A percentile compares a stretch with the other conserved stretches of the same genome.
Conservation (phyloP, 257 asterid species). For the Solanum lycopersicoides region DNA sequence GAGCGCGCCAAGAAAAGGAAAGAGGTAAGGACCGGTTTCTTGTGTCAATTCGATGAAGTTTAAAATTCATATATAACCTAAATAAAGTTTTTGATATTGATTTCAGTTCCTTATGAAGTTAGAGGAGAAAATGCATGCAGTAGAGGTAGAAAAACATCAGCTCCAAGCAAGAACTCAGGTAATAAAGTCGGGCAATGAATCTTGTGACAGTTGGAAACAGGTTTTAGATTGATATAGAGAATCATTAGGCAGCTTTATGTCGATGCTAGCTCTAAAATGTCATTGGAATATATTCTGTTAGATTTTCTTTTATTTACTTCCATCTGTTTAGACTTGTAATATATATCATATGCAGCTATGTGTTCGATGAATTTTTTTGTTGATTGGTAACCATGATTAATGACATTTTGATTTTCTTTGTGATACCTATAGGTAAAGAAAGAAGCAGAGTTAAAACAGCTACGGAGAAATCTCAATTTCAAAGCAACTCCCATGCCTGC, state of each 20-base stretch:
- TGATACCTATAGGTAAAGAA: constrained; percentile 38
- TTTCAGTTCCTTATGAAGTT: constrained; percentile 15
- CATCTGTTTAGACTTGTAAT: background rate
- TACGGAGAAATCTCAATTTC: constrained; percentile 50
- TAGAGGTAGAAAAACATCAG: constrained; percentile 36
- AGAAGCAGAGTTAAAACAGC: constrained; percentile 48
- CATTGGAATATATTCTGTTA: background rate
- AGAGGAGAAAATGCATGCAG: constrained; percentile 37
- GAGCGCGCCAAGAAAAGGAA: constrained; percentile 46
- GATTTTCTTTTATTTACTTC: background rate
- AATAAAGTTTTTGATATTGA: background rate
- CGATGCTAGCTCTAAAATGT: background rate
- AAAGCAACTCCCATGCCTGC: constrained; percentile 79
- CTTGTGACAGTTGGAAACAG: background rate
- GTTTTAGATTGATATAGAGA: background rate
- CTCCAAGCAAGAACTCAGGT: constrained; percentile 43
- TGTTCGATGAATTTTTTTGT: background rate
- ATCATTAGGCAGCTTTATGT: background rate
- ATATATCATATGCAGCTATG: background rate
- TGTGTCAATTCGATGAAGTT: background rate
- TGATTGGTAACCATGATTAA: background rate
- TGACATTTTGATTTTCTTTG: background rate
- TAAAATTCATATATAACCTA: background rate
- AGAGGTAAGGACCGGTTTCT: constrained; percentile 29
- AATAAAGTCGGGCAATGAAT: background rate